Evolutionary conservation across 192 early-diverging fungal species (phyloP), one percentile per base, ranked within the genome.

Genomic region (Entomortierella chlamydospora): DNA sequence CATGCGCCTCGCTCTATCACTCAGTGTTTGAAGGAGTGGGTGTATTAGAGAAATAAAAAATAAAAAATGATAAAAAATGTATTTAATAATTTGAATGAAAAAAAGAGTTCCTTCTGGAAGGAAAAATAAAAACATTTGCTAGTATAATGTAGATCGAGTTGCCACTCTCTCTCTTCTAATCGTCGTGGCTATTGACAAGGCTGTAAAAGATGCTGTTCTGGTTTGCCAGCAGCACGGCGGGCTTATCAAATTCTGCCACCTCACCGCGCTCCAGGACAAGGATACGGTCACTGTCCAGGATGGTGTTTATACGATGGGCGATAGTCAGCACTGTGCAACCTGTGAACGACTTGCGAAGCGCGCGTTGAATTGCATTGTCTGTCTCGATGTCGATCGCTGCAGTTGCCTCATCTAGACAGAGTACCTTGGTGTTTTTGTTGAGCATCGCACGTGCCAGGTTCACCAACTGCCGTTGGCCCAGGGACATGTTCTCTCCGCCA

Each of bases 401-500:
- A 0, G 88, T 89, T 0, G 89, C 87, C 28, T 74, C 72, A 12
- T 74, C 72, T 0, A 74, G 33, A 22, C 72, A 74, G 8, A 74
- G 58, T 0, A 74, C 51, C 1, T 56, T 56, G 5, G 64, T 74
- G 57, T 61, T 54, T 57, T 67, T 59, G 34, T 23, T 81, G 20
- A 95, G 78, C 47, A 93, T 77, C 0, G 93, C 92, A 9, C 93
- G 84, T 0, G 93, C 92, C 26, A 94, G 82, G 25, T 83, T 84
- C 29, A 94, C 81, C 52, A 92, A 67, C 82, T 95, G 94, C n/a
- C 91, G 71, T 73, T 95, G 93, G 22, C 93, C 93, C 23, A 91
- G 87, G 29, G 91, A 95, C 68, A 96, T 93, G 82, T 96, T 96
- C 31, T 87, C 81, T 18, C 96, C 96, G 49, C 90, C 87, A 57